Evolutionary conservation across 1,284 basidiomycete genomes (phyloP).

Genomic region (Cryptococcus sp.): DNA sequence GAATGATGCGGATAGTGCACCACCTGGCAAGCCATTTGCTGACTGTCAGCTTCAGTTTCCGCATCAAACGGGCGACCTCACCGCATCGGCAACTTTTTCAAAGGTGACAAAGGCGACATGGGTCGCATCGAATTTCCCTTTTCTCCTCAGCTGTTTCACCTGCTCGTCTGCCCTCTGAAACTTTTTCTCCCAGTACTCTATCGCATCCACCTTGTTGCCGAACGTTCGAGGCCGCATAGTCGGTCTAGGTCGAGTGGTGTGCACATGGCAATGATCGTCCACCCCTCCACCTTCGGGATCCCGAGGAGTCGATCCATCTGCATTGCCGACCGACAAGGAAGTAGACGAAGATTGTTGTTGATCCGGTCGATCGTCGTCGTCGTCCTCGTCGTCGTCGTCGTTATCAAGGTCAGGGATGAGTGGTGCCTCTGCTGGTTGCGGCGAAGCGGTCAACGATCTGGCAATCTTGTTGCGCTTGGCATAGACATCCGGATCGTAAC

Average conservation of each 20-base stretch:
- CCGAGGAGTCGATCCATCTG: background rate
- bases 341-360: background rate
- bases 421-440: constrained; percentile 43
- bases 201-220: constrained; percentile 64
- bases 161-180: constrained; percentile 74
- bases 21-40: constrained; percentile 88
- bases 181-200: constrained; percentile 72
- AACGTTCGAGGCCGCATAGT: constrained; percentile 32
- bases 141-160: constrained; percentile 46
- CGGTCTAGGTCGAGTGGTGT: constrained; percentile 31
- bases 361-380: no score
- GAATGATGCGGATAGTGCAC: constrained; percentile 68
- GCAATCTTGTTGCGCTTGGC: constrained; percentile 39
- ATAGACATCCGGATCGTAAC: constrained; percentile 38
- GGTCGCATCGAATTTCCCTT: constrained; percentile 64
- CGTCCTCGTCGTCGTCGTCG: constrained; percentile 55
- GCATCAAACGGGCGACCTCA: constrained; percentile 47
- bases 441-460: constrained; percentile 52
- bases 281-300: constrained; percentile 6
- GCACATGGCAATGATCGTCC: constrained; percentile 18
- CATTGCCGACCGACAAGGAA: background rate
- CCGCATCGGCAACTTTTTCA: constrained; percentile 85
- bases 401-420: constrained; percentile 46
- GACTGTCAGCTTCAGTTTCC: background rate
- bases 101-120: constrained; percentile 94